These are phyloP conservation scores for Corniculantispora saksenae DNA, from an alignment of 2,329 filamentous ascomycete species.

Conservation along the genomic window DNA sequence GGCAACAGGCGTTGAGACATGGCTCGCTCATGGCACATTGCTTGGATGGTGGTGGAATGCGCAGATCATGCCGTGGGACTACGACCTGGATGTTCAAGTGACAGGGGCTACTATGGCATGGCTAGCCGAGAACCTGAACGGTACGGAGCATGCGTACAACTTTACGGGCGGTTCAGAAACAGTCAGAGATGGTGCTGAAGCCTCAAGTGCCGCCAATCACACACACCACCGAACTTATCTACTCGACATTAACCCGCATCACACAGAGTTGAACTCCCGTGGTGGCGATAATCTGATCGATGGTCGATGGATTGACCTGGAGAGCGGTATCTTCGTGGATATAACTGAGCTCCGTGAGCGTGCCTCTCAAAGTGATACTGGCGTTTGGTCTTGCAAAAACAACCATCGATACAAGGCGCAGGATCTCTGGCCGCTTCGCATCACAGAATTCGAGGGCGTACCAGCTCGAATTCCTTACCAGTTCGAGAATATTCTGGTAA, in stretches of 20 bases:
- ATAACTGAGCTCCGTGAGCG: slow-evolving; percentile 76
- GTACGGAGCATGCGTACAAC: slow-evolving; percentile 62
- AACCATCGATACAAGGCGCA: slow-evolving; percentile 67
- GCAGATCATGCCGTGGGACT: slow-evolving; percentile 79
- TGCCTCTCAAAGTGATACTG: slow-evolving; percentile 55
- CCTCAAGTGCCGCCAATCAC: too few species aligned
- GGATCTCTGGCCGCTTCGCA: slow-evolving; percentile 79
- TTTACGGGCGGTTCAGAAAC: slow-evolving; percentile 36
- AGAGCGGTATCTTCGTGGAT: slow-evolving; percentile 79
- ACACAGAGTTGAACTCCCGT: slow-evolving; percentile 59
- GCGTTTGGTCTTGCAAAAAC: slow-evolving; percentile 79
- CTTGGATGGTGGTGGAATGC: slow-evolving; percentile 90
- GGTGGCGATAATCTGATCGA: slow-evolving; percentile 80
- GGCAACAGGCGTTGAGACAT: slow-evolving; percentile 70
- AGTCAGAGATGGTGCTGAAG: slow-evolving; percentile 35
- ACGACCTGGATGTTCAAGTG: slow-evolving; percentile 81
- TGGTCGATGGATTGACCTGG: slow-evolving; percentile 76
- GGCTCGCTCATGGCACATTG: slow-evolving; percentile 83
- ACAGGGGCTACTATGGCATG: slow-evolving; percentile 65
- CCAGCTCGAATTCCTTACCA: slow-evolving; percentile 68
- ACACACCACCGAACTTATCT: slow-evolving; percentile 56
- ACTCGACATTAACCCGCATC: slow-evolving; percentile 75
- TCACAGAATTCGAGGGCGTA: slow-evolving; percentile 74
- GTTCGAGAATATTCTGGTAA: slow-evolving; percentile 64
- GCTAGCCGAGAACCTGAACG: slow-evolving; percentile 67